phyloP scores from a whole-genome alignment of 2,329 filamentous ascomycete genomes.

The Venturia asperata region DNA sequence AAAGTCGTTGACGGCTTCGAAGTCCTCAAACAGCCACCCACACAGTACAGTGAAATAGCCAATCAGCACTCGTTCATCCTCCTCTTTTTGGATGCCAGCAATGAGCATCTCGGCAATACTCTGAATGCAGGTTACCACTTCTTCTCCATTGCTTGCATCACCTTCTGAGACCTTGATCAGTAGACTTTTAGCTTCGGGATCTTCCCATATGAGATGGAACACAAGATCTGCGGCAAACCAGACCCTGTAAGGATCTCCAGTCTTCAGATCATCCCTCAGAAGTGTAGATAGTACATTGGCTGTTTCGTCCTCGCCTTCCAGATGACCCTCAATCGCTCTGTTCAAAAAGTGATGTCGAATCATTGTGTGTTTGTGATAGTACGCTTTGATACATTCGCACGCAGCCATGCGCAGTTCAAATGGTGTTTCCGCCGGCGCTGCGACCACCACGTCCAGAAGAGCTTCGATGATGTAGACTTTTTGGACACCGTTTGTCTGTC shows the following conservation, averaged over 20 bases:
- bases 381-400: slow-evolving; percentile 86
- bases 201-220: slow-evolving; percentile 78
- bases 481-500: slow-evolving; percentile 45
- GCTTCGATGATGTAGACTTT: slow-evolving; percentile 90
- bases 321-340: slow-evolving; percentile 82
- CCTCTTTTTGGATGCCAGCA: slow-evolving; percentile 63
- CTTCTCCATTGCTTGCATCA: slow-evolving; percentile 80
- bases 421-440: slow-evolving; percentile 52
- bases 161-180: slow-evolving; percentile 82
- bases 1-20: slow-evolving; percentile 87
- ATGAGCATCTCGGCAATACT: slow-evolving; percentile 81
- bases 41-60: slow-evolving; percentile 86
- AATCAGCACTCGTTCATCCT: slow-evolving; percentile 71
- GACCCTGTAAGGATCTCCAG: slow-evolving; percentile 72
- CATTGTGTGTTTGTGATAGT: slow-evolving; percentile 73
- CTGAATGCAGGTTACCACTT: slow-evolving; percentile 91
- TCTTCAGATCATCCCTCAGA: slow-evolving; percentile 36
- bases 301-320: slow-evolving; percentile 67
- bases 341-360: slow-evolving; percentile 81
- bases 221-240: slow-evolving; percentile 88
- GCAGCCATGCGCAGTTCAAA: slow-evolving; percentile 79
- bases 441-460: slow-evolving; percentile 71
- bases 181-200: slow-evolving; percentile 67
- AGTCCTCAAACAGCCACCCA: slow-evolving; percentile 87
- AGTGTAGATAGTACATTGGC: slow-evolving; percentile 84